A percentile compares a stretch with the other conserved stretches of the same genome.
Evolutionary conservation across 768 basidiomycete genomes (phyloP).

Genomic region (Cyclocybe cylindracea): DNA sequence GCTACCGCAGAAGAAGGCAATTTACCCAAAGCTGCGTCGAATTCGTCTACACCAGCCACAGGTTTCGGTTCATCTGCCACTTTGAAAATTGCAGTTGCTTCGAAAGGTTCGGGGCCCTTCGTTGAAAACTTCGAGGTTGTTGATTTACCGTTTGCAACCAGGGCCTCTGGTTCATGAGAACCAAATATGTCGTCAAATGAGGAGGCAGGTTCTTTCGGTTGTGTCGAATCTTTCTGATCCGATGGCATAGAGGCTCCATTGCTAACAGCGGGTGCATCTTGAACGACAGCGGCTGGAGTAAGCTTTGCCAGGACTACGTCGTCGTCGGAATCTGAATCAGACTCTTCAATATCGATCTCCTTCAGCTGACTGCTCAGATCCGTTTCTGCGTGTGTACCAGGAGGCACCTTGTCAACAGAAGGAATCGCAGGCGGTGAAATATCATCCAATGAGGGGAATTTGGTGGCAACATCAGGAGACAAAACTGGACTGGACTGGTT

Average conservation of each 20-base stretch:
- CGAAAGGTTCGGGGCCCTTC: slow-evolving; percentile 10
- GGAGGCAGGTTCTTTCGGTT: slow-evolving; percentile 1
- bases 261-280: slow-evolving; percentile 14
- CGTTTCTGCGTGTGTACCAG: slow-evolving; percentile 37
- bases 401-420: slow-evolving; percentile 29
- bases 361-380: slow-evolving; percentile 54
- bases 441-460: slow-evolving; percentile 36
- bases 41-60: slow-evolving; percentile 58
- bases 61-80: slow-evolving; percentile 14
- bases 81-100: slow-evolving; percentile 19
- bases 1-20: slow-evolving; percentile 39
- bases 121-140: slow-evolving; percentile 9
- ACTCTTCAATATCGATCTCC: slow-evolving; percentile 59
- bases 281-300: slow-evolving; percentile 32
- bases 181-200: slow-evolving; percentile 29
- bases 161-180: slow-evolving; percentile 8
- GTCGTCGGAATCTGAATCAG: slow-evolving; percentile 53
- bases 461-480: slow-evolving; percentile 13
- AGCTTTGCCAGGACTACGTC: slow-evolving; percentile 27
- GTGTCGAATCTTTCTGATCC: neutral
- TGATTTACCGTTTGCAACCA: neutral
- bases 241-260: slow-evolving; percentile 5
- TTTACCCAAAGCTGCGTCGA: slow-evolving; percentile 75
- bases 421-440: slow-evolving; percentile 37
- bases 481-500: slow-evolving; percentile 15